Evolutionary conservation across 495 filamentous ascomycete genomes (phyloP).

Genomic region (Aspergillus baeticus): DNA sequence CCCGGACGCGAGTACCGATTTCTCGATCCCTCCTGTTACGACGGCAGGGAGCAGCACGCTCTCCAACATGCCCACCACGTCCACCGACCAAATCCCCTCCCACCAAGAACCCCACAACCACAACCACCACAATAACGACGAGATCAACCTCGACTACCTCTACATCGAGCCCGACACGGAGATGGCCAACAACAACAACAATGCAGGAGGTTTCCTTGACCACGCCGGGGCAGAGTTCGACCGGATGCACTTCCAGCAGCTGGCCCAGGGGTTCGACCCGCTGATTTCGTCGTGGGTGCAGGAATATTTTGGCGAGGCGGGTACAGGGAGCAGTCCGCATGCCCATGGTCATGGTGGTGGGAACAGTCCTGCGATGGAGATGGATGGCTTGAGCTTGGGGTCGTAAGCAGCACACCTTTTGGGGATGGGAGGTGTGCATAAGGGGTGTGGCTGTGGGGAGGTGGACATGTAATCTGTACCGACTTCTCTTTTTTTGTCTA

Average conservation of each 20-base stretch:
- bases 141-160: slow-evolving; percentile 16
- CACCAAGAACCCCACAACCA: no score
- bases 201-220: no score
- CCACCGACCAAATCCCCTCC: neutral
- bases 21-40: neutral
- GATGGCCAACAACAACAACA: no score
- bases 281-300: slow-evolving; percentile 14
- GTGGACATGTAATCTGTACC: no score
- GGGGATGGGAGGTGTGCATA: no score
- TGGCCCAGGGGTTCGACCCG: slow-evolving; percentile 13
- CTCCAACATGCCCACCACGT: neutral
- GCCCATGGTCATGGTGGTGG: no score
- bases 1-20: neutral
- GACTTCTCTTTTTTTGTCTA: no score
- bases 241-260: slow-evolving; percentile 3
- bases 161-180: slow-evolving; percentile 10
- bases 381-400: slow-evolving; percentile 1
- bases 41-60: no score
- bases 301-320: slow-evolving; percentile 11
- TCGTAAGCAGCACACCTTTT: neutral
- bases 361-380: neutral
- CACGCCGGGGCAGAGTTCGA: slow-evolving; percentile 7
- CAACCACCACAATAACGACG: neutral
- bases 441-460: no score
- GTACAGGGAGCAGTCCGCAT: neutral